Evolutionary conservation across 1,284 basidiomycete genomes (phyloP), one percentile per base, ranked within the genome.

Genomic region (Leccinum fuscescens): DNA sequence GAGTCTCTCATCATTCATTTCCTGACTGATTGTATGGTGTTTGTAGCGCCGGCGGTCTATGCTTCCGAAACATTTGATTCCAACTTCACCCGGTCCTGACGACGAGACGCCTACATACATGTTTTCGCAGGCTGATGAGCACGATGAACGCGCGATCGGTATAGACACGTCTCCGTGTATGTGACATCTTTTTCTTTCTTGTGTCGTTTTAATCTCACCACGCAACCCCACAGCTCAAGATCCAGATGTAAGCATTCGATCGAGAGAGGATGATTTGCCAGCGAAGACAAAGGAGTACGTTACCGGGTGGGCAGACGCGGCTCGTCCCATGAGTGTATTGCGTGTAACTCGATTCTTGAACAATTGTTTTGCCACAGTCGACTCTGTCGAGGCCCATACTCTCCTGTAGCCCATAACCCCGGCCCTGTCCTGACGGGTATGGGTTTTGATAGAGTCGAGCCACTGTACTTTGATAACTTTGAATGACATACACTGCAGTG

Each of bases 1-100:
- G 29, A 5, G 12, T 44, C 17, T 44, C 9, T 42, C 6, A 12
- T 31, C 3, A 6, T 31, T 3, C 24, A 48, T 22, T 1, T 12
- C 3, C 3, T 3, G 3, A 48, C 48, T 56, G 8, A 57, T 24
- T 24, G 27, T 35, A 35, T 3, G 20, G 20, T 22, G 20, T 22
- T 22, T 22, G 20, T 58, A 86, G 83, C 77, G 81, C 46, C 79
- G 85, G 20, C 81, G 81, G 58, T 84, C 90, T 7, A 88, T 93
- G 84, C 78, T 92, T 56, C 88, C 89, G 1, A 86, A 84, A 65
- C 74, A 83, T 33, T 75, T 86, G 62, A 73, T 80, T 6, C 71
- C 72, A 3, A 20, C 52, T 8, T 71, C 72, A 7, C 66, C 71
- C 0, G 73, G 74, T 15, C 70, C 72, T 22, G 72, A 69, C n/a